Evolutionary conservation across 306 rosid genomes (phyloP).

Genomic region (Sicyos edulis): DNA sequence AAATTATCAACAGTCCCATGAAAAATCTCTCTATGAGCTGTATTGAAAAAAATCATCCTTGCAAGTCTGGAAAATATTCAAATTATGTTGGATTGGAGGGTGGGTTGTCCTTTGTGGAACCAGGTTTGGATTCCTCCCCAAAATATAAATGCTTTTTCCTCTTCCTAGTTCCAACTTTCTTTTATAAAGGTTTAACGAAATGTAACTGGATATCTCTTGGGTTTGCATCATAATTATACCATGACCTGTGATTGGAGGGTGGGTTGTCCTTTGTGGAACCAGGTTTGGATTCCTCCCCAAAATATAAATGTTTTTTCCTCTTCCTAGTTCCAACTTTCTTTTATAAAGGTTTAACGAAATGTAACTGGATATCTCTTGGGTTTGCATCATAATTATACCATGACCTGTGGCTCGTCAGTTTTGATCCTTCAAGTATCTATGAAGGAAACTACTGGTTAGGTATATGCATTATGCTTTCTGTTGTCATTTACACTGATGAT

Average conservation of each 20-base stretch:
- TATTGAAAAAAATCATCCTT: no score
- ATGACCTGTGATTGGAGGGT: neutral
- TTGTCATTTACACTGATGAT: neutral
- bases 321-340: neutral
- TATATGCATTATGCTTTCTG: neutral
- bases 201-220: conserved; percentile 1
- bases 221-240: neutral
- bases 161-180: no score
- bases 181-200: neutral
- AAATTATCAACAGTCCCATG: no score
- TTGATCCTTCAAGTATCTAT: neutral
- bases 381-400: neutral
- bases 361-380: neutral
- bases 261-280: no score
- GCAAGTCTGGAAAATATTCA: no score
- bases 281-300: no score
- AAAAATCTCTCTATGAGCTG: no score
- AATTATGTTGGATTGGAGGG: no score
- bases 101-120: no score
- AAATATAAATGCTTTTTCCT: neutral
- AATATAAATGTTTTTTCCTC: neutral
- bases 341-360: neutral
- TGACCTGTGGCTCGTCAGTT: neutral
- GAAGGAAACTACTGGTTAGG: neutral
- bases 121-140: no score